A percentile compares a stretch with the other conserved stretches of the same genome.
phyloP scores from a whole-genome alignment of 805 yeast genomes.

The Teunomyces aglyptinius region DNA sequence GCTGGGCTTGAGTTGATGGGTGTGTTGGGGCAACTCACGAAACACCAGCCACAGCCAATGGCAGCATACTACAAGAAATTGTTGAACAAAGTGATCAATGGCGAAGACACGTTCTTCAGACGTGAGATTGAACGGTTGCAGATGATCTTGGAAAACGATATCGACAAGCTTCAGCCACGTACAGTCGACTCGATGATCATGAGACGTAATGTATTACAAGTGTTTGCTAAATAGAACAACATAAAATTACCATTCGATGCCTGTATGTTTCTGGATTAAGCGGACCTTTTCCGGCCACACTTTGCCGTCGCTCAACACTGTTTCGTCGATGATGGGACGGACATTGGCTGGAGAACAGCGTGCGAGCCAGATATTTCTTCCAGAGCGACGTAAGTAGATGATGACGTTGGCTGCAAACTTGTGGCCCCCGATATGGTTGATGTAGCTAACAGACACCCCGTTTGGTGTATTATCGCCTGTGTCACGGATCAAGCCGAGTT shows the following conservation, averaged over 20 bases:
- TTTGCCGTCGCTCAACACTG: constrained; percentile 63
- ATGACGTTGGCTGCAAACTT: constrained; percentile 89
- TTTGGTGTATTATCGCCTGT: constrained; percentile 67
- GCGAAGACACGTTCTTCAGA: constrained; percentile 42
- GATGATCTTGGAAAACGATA: constrained; percentile 35
- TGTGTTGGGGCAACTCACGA: background rate
- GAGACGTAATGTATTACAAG: constrained; percentile 49
- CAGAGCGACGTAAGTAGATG: constrained; percentile 61
- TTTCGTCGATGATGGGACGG: constrained; percentile 69
- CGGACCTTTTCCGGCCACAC: constrained; percentile 74
- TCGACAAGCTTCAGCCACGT: constrained; percentile 33
- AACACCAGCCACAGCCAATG: constrained; percentile 8
- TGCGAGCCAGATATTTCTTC: constrained; percentile 86
- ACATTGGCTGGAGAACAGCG: constrained; percentile 77
- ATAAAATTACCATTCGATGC: constrained; percentile 48
- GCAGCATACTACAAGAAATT: constrained; percentile 50
- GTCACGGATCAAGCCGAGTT: constrained; percentile 72
- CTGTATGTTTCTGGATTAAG: constrained; percentile 51
- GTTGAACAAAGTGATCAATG: constrained; percentile 43
- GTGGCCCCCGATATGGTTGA: constrained; percentile 95
- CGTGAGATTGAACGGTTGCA: constrained; percentile 48
- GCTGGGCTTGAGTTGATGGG: background rate
- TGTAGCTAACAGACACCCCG: constrained; percentile 69
- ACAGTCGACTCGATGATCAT: constrained; percentile 51
- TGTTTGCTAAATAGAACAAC: constrained; percentile 2